phyloP scores from a whole-genome alignment of 202 grass and related monocot species.

The Cymbopogon flexuosus region DNA sequence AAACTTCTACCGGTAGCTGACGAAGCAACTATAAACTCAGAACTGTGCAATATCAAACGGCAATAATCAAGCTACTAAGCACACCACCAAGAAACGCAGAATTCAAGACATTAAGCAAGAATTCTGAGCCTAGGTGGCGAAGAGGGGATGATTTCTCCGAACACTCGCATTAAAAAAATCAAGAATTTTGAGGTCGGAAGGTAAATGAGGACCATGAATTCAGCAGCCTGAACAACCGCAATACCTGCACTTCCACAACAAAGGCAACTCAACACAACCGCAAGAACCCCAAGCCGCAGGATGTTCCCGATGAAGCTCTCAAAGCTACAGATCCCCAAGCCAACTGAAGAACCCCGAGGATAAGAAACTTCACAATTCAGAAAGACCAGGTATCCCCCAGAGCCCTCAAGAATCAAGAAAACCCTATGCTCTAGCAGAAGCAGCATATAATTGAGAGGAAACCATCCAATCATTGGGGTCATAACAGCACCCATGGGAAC shows the following conservation, averaged over 20 bases:
- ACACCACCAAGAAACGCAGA: conserved; percentile 14
- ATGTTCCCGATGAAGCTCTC: background rate
- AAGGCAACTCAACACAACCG: conserved; percentile 13
- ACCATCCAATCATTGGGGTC: conserved; percentile 51
- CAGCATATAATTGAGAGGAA: conserved; percentile 30
- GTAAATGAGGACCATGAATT: conserved; percentile 7
- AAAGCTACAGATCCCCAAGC: conserved; percentile 24
- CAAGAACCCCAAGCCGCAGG: background rate
- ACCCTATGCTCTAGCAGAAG: conserved; percentile 18
- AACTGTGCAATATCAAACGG: conserved; percentile 20
- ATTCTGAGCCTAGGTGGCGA: conserved; percentile 20
- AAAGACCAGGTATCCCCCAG: background rate
- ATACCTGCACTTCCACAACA: conserved; percentile 25
- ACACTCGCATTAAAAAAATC: conserved; percentile 5
- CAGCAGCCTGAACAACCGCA: background rate
- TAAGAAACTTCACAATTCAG: conserved; percentile 32
- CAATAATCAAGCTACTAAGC: conserved; percentile 24
- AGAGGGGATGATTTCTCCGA: background rate
- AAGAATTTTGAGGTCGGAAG: conserved; percentile 6
- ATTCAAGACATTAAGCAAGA: conserved; percentile 15
- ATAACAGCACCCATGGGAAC: conserved; percentile 21
- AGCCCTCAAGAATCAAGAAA: conserved; percentile 27
- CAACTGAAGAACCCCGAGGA: background rate
- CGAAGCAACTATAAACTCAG: conserved; percentile 23
- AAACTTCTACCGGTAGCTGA: conserved; percentile 1